Conservation (phyloP, 306 rosid genomes). For the Corylus americana region DNA sequence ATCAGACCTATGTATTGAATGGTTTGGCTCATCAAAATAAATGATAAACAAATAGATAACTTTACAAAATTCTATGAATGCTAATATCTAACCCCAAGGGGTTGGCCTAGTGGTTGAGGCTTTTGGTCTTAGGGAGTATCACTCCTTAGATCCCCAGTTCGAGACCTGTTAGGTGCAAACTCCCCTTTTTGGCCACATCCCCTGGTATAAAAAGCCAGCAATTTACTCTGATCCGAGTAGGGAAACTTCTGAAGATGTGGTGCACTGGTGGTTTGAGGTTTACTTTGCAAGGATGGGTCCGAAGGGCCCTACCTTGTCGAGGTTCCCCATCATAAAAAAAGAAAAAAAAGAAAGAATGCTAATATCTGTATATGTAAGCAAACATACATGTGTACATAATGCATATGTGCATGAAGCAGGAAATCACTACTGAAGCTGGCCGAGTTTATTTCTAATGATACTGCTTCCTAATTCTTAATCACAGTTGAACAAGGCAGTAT, state of each 20-base stretch:
- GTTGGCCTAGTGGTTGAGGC: no score
- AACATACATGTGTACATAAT: neutral
- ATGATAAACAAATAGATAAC: neutral
- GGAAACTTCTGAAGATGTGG: no score
- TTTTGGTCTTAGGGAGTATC: no score
- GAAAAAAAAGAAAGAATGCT: neutral
- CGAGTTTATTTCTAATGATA: neutral
- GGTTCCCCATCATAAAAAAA: no score
- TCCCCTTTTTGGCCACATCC: no score
- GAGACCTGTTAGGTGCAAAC: no score
- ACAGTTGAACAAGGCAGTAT: neutral
- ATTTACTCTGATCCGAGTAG: no score
- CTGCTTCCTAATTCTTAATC: neutral
- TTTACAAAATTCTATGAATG: neutral
- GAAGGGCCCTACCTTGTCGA: no score
- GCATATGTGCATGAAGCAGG: neutral
- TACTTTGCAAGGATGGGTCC: no score
- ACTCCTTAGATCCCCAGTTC: no score
- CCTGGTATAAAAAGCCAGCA: no score
- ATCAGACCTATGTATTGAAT: slow-evolving; percentile 19
- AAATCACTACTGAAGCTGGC: neutral
- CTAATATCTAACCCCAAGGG: neutral
- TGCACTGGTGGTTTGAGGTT: no score
- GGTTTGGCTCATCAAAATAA: slow-evolving; percentile 6
- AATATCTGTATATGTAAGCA: neutral